Conservation (phyloP, 1,284 basidiomycete species). For the Leccinum huronense region DNA sequence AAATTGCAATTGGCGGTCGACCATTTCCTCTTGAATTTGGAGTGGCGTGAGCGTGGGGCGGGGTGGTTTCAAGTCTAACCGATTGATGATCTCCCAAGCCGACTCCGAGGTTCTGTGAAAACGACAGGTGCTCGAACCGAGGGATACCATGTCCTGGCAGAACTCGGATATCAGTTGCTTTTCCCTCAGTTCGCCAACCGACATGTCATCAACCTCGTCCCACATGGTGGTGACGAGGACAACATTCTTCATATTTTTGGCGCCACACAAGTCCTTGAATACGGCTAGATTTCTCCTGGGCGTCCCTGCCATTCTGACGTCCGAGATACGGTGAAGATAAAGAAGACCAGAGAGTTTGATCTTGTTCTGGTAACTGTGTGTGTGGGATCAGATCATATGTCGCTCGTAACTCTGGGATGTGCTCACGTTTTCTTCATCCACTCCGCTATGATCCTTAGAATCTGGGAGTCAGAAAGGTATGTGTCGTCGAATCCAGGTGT, state of each 20-base stretch:
- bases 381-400: neutral
- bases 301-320: conserved; percentile 43
- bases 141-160: conserved; percentile 20
- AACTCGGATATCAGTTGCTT: conserved; percentile 13
- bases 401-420: neutral
- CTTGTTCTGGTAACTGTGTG: conserved; percentile 17
- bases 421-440: conserved; percentile 9
- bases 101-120: conserved; percentile 15
- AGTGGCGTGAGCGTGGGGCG: conserved; percentile 3
- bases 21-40: conserved; percentile 26
- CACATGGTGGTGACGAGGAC: conserved; percentile 34
- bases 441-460: conserved; percentile 20
- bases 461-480: conserved; percentile 20
- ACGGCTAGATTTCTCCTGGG: conserved; percentile 23
- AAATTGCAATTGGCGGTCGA: conserved; percentile 13
- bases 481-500: conserved; percentile 18
- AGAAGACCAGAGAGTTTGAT: conserved; percentile 28
- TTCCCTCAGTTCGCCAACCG: conserved; percentile 22
- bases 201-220: conserved; percentile 24
- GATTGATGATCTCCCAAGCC: conserved; percentile 20
- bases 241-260: conserved; percentile 23
- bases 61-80: conserved; percentile 8
- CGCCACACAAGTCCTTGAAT: conserved; percentile 30
- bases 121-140: conserved; percentile 17
- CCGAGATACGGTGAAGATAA: conserved; percentile 38